A percentile compares a stretch with the other conserved stretches of the same genome.
Evolutionary conservation across 768 basidiomycete species (phyloP).

Genomic region (Melanogaster broomeanus): DNA sequence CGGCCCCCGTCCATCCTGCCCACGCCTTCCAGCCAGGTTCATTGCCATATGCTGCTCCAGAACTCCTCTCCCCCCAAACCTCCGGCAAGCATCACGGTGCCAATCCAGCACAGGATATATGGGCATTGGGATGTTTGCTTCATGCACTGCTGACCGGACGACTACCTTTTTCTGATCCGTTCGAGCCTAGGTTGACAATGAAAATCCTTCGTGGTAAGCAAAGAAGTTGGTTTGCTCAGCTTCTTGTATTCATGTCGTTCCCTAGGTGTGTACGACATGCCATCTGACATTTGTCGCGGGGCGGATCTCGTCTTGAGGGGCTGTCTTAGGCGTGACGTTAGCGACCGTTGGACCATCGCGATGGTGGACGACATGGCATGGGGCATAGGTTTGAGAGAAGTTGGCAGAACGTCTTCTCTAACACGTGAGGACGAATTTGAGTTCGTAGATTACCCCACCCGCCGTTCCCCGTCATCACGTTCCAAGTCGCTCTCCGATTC

Average conservation of each 20-base stretch:
- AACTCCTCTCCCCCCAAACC: conserved; percentile 69
- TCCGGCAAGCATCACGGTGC: conserved; percentile 33
- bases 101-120: conserved; percentile 86
- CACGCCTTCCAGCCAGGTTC: conserved; percentile 74
- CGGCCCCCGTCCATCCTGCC: conserved; percentile 32
- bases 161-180: conserved; percentile 88
- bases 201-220: conserved; percentile 82
- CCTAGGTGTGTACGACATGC: conserved; percentile 65
- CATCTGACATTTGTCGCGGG: conserved; percentile 54
- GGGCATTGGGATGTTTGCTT: conserved; percentile 92
- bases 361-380: conserved; percentile 81
- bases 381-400: conserved; percentile 72
- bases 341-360: conserved; percentile 74
- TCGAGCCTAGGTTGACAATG: conserved; percentile 89
- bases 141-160: conserved; percentile 81
- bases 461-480: conserved; percentile 14
- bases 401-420: conserved; percentile 35
- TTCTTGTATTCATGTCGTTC: conserved; percentile 9
- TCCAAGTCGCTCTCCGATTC: conserved; percentile 33
- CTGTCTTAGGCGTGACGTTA: conserved; percentile 68
- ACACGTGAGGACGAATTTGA: conserved; percentile 30
- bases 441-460: conserved; percentile 19
- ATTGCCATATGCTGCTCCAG: conserved; percentile 88
- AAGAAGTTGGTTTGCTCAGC: conserved; percentile 13
- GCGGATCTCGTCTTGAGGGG: conserved; percentile 74